phyloP scores from a whole-genome alignment of 805 yeast species.

The Candida glaebosa region DNA sequence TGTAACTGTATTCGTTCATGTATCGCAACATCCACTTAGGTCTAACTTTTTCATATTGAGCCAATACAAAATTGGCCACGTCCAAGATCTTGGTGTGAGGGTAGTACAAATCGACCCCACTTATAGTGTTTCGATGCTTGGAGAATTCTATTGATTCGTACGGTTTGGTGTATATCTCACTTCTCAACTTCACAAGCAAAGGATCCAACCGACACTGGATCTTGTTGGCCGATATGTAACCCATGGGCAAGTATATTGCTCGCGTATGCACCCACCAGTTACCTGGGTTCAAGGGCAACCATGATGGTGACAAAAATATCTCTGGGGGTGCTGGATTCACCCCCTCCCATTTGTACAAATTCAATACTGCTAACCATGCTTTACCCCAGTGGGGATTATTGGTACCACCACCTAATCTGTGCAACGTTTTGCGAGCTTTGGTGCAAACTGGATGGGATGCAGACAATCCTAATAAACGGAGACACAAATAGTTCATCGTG shows the following conservation, averaged over 20 bases:
- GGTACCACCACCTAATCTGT: conserved; percentile 81
- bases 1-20: conserved; percentile 53
- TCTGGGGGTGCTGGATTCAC: conserved; percentile 99
- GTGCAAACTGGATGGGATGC: conserved; percentile 72
- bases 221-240: conserved; percentile 65
- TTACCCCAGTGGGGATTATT: conserved; percentile 98
- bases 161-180: conserved; percentile 70
- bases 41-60: conserved; percentile 65
- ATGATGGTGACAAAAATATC: conserved; percentile 81
- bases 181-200: conserved; percentile 60
- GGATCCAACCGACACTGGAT: conserved; percentile 60
- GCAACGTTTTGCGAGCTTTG: conserved; percentile 71
- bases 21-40: conserved; percentile 66
- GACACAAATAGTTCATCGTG: conserved; percentile 73
- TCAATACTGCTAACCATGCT: conserved; percentile 78
- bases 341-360: conserved; percentile 90
- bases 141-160: conserved; percentile 67
- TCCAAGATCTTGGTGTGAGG: conserved; percentile 79
- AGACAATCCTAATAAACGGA: conserved; percentile 75
- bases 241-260: conserved; percentile 83
- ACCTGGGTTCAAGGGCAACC: conserved; percentile 84
- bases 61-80: conserved; percentile 55
- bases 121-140: conserved; percentile 74
- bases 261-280: conserved; percentile 99
- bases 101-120: conserved; percentile 89